Base-by-base conservation (phyloP, 169 alveolate genomes). In the Plasmodium gaboni region DNA sequence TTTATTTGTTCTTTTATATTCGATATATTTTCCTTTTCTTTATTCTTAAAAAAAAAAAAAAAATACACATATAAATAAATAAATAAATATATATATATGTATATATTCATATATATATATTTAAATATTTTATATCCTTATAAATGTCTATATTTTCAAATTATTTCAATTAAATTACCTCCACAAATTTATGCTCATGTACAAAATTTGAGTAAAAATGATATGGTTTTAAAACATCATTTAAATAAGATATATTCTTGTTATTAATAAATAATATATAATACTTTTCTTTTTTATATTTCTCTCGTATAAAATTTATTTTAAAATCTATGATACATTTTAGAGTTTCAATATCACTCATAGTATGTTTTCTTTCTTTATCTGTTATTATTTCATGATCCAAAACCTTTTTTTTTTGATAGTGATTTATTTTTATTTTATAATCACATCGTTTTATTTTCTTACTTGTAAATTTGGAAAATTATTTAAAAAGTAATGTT, bases 391-490 rank as follows among this genome's bases (percentile, higher is more conserved):
- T 26, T 57, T 80, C 85, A 61, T 80, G 90, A 55, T 80, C 90
- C 26, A 80, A 57, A 15, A 80, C 59, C 90, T 78, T 57, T 72
- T 28, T 28, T 32, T 32, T 32, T 32, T 32, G 44, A 8, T 32
- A 32, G 9, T 32, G 5, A 3, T 32, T 32, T 32, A 8, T 32
- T 32, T 32, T 32, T 32, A 32, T 32, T 32, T 32, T 32, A 32
- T 32, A 32, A 32, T 32, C 44, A 32, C 7, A 32, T 32, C 44
- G 9, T 32, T 32, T 32, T 32, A 32, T 53, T 63, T n/a, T 48
- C 61, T 61, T 80, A 68, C 83, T 71, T 44, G 69, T 63, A 80
- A 68, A 67, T 80, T 80, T 32, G 90, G 90, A 26, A 80, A 80
- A 57, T 68, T 50, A 48, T 42, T 80, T 44, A 44, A 80, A 61